phyloP scores from a whole-genome alignment of 805 yeast species.

The Saccharomycopsis fibuligera region DNA sequence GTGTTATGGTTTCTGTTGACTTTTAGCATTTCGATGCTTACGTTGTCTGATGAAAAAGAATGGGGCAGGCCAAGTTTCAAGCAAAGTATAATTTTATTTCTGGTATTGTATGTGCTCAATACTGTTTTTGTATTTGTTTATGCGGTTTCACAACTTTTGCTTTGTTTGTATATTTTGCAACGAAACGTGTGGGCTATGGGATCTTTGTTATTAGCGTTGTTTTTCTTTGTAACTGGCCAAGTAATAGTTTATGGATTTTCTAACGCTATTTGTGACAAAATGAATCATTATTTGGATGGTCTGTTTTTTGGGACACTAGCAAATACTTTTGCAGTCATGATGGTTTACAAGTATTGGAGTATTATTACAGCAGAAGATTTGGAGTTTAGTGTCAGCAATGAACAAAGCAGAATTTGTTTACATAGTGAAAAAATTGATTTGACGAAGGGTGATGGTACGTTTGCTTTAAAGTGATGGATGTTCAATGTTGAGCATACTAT shows the following conservation, averaged over 20 bases:
- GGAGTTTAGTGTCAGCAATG: slow-evolving; percentile 72
- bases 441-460: too few species aligned
- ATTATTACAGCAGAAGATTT: slow-evolving; percentile 91
- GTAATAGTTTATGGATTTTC: slow-evolving; percentile 67
- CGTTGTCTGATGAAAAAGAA: slow-evolving; percentile 48
- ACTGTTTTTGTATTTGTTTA: slow-evolving; percentile 58
- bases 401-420: too few species aligned
- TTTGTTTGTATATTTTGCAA: slow-evolving; percentile 60
- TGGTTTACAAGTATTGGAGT: slow-evolving; percentile 96
- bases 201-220: slow-evolving; percentile 61
- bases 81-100: slow-evolving; percentile 68
- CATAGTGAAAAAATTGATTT: too few species aligned
- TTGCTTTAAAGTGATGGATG: too few species aligned
- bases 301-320: slow-evolving; percentile 77
- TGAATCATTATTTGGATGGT: slow-evolving; percentile 88
- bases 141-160: slow-evolving; percentile 58
- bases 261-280: slow-evolving; percentile 54
- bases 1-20: slow-evolving; percentile 53
- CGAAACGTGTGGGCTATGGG: slow-evolving; percentile 91
- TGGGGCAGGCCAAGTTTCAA: slow-evolving; percentile 42
- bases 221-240: slow-evolving; percentile 80
- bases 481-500: too few species aligned
- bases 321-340: slow-evolving; percentile 79
- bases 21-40: slow-evolving; percentile 61
- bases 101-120: slow-evolving; percentile 65